Evolutionary conservation across 2,329 filamentous ascomycete genomes (phyloP), one percentile per base, ranked within the genome.

Genomic region (Alternaria tenuissima): DNA sequence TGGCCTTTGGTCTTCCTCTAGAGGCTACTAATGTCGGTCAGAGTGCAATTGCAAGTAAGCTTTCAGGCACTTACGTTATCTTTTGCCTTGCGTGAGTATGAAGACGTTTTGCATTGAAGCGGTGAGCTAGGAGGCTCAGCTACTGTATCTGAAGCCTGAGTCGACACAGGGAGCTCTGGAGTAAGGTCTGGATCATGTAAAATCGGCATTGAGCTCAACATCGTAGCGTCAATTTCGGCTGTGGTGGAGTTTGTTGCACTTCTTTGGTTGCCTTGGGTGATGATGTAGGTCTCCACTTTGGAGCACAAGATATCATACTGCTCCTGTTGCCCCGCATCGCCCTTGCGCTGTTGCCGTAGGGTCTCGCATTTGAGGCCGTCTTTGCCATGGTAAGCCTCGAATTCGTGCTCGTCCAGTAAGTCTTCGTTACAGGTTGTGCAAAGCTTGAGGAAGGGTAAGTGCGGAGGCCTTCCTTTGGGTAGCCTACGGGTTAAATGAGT

Each of bases 361-460:
- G 49, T 56, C 2, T 24, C n/a, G 6, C 62, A 67, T 11, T 22
- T 52, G 30, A 22, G 36, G 14, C 20, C 57, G 16, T 44, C 30
- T 26, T 7, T 22, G 1, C 44, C 44, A 14, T 59, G 58, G 0
- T 38, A 5, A 5, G 16, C n/a, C 14, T 63, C 43, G 14, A 59
- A 65, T 7, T 18, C 34, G 0, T 28, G 4, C 16, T 53, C 30
- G 22, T 67, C 51, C 2, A 63, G 26, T 7, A 65, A 32, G 22
- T 66, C 55, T 9, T 63, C 22, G 0, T 68, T 66, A 3, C 67
- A 69, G 0, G 65, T 68, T 6, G 7, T 39, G 18, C 65, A 65
- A 1, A 65, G 47, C 12, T 49, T n/a, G 4, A 66, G 36, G 16
- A 65, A 66, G 2, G 28, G 14, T 12, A 65, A 5, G 14, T 67